Conservation (phyloP, 805 yeast genomes). For the Candida morakotiae region DNA sequence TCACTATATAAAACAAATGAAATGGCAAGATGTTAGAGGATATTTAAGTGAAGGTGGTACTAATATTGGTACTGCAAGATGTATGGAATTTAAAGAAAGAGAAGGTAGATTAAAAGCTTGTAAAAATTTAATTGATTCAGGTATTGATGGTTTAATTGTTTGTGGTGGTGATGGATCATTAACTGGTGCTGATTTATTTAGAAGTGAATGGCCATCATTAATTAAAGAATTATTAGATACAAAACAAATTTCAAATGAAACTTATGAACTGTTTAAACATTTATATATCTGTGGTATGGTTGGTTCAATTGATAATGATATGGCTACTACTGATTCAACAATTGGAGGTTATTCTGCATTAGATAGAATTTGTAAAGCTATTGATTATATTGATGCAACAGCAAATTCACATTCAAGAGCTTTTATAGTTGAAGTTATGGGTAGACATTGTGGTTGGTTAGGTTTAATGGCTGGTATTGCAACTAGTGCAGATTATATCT, state of each 20-base stretch:
- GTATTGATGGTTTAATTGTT: conserved; percentile 92
- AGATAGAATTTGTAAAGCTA: conserved; percentile 88
- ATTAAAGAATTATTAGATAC: conserved; percentile 63
- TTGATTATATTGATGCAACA: conserved; percentile 96
- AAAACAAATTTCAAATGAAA: conserved; percentile 53
- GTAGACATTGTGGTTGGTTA: conserved; percentile 99
- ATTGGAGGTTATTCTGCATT: conserved; percentile 95
- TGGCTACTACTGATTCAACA: conserved; percentile 95
- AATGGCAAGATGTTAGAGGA: conserved; percentile 94
- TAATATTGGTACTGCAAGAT: conserved; percentile 92
- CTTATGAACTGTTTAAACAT: conserved; percentile 58
- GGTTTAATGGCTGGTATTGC: conserved; percentile 97
- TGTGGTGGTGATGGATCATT: conserved; percentile 99
- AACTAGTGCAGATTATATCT: conserved; percentile 90
- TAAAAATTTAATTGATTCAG: conserved; percentile 75
- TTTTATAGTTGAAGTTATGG: conserved; percentile 98
- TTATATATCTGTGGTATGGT: conserved; percentile 91
- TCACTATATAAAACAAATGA: conserved; percentile 64
- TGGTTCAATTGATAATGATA: conserved; percentile 97
- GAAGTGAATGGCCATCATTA: conserved; percentile 91
- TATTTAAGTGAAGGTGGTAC: conserved; percentile 94
- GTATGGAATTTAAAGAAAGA: conserved; percentile 79
- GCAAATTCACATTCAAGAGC: conserved; percentile 97
- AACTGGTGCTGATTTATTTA: conserved; percentile 94
- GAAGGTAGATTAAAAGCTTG: conserved; percentile 82